phyloP scores from a whole-genome alignment of 2,329 filamentous ascomycete genomes.

The Fusarium sp. region DNA sequence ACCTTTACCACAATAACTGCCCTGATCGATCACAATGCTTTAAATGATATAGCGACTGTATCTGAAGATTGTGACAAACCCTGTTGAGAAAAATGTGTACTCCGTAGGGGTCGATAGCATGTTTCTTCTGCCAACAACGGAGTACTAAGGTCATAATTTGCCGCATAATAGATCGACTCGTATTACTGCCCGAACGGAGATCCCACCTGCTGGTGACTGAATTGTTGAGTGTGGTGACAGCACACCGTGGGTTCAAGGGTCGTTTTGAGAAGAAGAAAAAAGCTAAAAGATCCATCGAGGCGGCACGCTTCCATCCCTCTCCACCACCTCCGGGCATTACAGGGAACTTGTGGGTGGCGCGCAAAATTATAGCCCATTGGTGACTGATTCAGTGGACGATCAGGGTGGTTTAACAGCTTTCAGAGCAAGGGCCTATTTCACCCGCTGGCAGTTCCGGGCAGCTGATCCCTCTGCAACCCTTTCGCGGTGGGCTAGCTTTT shows the following conservation, averaged over 20 bases:
- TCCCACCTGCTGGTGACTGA: constrained; percentile 11
- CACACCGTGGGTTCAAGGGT: constrained; percentile 21
- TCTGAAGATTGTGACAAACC: constrained; percentile 8
- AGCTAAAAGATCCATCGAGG: constrained; percentile 30
- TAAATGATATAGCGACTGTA: constrained; percentile 2
- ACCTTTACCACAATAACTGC: background rate
- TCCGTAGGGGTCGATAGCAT: background rate
- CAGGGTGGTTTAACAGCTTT: constrained; percentile 38
- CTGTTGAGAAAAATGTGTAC: background rate
- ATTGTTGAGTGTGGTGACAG: constrained; percentile 10
- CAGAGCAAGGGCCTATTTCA: constrained; percentile 23
- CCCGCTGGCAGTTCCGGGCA: constrained; percentile 23
- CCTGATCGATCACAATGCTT: background rate
- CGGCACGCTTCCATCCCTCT: constrained; percentile 21
- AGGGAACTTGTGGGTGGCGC: constrained; percentile 41
- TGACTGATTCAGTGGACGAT: constrained; percentile 46
- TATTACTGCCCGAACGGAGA: constrained; percentile 25
- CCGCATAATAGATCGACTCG: constrained; percentile 28
- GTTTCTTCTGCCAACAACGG: constrained; percentile 18
- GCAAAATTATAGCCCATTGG: constrained; percentile 42
- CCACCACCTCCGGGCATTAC: constrained; percentile 22
- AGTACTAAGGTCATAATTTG: constrained; percentile 10
- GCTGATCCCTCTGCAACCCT: constrained; percentile 36
- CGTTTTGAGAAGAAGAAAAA: constrained; percentile 4
- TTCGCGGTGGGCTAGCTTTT: constrained; percentile 29